A percentile compares a stretch with the other conserved stretches of the same genome.
Conservation (phyloP, 257 asterid genomes). For the Gardenia jasminoides region DNA sequence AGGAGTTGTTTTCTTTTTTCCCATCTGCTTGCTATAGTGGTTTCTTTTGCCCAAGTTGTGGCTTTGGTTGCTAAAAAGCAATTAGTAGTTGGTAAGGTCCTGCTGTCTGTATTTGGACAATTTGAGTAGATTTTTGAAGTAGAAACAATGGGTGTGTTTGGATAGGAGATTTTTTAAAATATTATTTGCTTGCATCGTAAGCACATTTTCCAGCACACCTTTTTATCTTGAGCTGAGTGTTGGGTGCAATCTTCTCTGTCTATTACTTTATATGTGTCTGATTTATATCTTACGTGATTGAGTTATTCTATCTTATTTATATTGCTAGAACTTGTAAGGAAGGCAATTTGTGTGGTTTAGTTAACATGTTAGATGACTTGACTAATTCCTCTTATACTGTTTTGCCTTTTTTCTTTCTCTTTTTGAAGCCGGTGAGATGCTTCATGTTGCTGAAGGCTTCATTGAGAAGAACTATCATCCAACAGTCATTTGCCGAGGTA, state of each 20-base stretch:
- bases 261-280: neutral
- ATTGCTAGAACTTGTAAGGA: neutral
- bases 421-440: constrained; percentile 96
- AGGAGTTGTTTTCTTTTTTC: neutral
- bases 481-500: constrained; percentile 93
- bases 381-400: neutral
- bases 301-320: neutral
- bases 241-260: neutral
- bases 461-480: constrained; percentile 90
- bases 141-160: no score
- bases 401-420: no score
- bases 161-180: no score
- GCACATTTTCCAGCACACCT: no score
- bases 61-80: neutral
- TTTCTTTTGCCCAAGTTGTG: neutral
- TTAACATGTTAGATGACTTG: neutral
- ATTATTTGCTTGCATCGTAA: no score
- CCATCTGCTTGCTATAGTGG: neutral
- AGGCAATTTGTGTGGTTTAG: neutral
- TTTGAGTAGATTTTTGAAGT: neutral
- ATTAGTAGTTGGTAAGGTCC: neutral
- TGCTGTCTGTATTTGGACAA: neutral
- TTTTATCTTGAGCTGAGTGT: no score
- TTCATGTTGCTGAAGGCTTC: constrained; percentile 98
- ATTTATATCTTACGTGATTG: neutral